Percentiles rank a stretch among this genome's conserved stretches.
Conservation (phyloP, 2,329 filamentous ascomycete genomes). For the Colletotrichum agaves region DNA sequence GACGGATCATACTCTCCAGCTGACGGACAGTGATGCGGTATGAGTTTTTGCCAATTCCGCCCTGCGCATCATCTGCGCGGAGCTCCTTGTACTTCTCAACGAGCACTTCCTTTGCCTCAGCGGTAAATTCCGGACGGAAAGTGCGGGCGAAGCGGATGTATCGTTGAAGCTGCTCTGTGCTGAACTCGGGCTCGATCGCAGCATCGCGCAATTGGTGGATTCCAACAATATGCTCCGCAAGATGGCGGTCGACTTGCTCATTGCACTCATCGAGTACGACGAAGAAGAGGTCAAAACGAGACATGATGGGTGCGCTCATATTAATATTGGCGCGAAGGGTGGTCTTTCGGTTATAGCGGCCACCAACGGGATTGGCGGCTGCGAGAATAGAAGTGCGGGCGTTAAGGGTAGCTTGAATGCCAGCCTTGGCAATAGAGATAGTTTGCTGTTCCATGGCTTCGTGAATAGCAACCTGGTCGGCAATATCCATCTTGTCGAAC, state of each 20-base stretch:
- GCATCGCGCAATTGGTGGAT: slow-evolving; percentile 94
- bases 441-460: slow-evolving; percentile 99
- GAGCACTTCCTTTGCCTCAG: slow-evolving; percentile 84
- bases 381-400: slow-evolving; percentile 95
- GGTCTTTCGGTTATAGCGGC: slow-evolving; percentile 96
- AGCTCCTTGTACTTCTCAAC: slow-evolving; percentile 97
- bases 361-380: slow-evolving; percentile 94
- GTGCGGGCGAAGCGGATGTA: slow-evolving; percentile 97
- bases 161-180: slow-evolving; percentile 93
- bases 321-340: slow-evolving; percentile 96
- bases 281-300: slow-evolving; percentile 98
- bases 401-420: slow-evolving; percentile 97
- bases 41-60: slow-evolving; percentile 91
- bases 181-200: slow-evolving; percentile 91
- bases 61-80: slow-evolving; percentile 90
- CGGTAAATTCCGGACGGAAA: slow-evolving; percentile 91
- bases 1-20: slow-evolving; percentile 92
- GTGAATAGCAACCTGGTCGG: slow-evolving; percentile 97
- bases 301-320: slow-evolving; percentile 99
- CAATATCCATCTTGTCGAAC: slow-evolving; percentile 99
- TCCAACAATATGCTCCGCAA: slow-evolving; percentile 93
- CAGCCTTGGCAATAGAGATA: slow-evolving; percentile 97
- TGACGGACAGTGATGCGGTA: slow-evolving; percentile 98
- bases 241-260: slow-evolving; percentile 86
- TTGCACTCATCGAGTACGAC: slow-evolving; percentile 98